Conservation (phyloP, 2,329 filamentous ascomycete genomes). For the Aotearoamyces nothofagi region DNA sequence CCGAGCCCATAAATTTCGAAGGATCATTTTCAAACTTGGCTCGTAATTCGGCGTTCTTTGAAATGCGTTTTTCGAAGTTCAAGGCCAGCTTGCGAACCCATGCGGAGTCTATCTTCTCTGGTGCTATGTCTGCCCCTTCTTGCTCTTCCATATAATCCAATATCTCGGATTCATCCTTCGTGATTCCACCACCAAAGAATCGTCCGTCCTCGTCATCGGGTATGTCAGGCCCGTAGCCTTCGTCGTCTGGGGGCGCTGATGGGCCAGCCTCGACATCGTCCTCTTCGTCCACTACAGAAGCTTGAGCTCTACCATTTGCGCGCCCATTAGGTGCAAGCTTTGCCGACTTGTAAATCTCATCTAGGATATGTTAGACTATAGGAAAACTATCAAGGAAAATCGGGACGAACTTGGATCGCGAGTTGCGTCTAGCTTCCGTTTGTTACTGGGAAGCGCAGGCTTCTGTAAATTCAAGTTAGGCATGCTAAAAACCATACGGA, state of each 20-base stretch:
- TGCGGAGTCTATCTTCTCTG: conserved; percentile 65
- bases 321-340: conserved; percentile 31
- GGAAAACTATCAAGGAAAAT: conserved; percentile 1
- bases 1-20: conserved; percentile 67
- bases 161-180: conserved; percentile 63
- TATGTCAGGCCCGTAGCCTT: conserved; percentile 35
- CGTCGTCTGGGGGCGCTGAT: conserved; percentile 35
- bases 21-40: conserved; percentile 73
- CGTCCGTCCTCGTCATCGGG: conserved; percentile 79
- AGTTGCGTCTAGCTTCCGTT: conserved; percentile 47
- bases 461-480: conserved; percentile 11
- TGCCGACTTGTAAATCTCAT: conserved; percentile 48
- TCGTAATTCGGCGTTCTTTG: conserved; percentile 77
- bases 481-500: neutral
- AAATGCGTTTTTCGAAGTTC: conserved; percentile 81
- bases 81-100: conserved; percentile 76
- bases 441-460: conserved; percentile 27
- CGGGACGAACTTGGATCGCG: conserved; percentile 42
- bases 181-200: conserved; percentile 90
- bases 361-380: conserved; percentile 20
- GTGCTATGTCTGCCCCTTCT: conserved; percentile 27
- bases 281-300: conserved; percentile 20
- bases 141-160: conserved; percentile 74
- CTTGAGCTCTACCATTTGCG: conserved; percentile 20
- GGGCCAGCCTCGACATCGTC: conserved; percentile 31